Percentiles rank a stretch among this genome's conserved stretches.
These are phyloP conservation scores for Drechslerella coelobrocha DNA, from an alignment of 2,329 filamentous ascomycete genomes.

Conservation along the genomic window DNA sequence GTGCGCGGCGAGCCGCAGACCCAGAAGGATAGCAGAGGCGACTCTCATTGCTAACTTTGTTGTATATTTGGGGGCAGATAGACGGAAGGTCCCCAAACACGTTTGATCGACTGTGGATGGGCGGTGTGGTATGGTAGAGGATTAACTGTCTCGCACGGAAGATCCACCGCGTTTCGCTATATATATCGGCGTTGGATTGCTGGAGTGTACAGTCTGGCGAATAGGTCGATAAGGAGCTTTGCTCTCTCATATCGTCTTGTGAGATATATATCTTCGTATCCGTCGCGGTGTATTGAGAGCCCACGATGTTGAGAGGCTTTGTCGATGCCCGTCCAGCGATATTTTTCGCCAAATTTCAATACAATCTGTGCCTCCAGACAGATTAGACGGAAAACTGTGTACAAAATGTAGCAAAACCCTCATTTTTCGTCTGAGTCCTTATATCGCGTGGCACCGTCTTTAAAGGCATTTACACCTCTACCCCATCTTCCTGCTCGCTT, in stretches of 20 bases:
- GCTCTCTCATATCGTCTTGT: constrained; percentile 46
- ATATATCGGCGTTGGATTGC: constrained; percentile 17
- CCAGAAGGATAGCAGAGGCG: constrained; percentile 22
- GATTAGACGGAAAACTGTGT: neutral
- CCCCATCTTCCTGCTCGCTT: constrained; percentile 47
- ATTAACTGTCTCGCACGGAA: constrained; percentile 33
- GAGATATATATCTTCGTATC: constrained; percentile 14
- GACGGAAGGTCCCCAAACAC: constrained; percentile 14
- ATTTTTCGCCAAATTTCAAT: constrained; percentile 6
- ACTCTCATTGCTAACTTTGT: constrained; percentile 25
- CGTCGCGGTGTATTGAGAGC: constrained; percentile 8
- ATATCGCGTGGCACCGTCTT: constrained; percentile 47
- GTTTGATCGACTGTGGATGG: constrained; percentile 32
- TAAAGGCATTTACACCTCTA: constrained; percentile 49
- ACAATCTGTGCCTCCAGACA: constrained; percentile 5
- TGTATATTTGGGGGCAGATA: neutral
- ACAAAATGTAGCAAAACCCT: constrained; percentile 28
- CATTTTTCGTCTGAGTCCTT: constrained; percentile 41
- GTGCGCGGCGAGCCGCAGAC: constrained; percentile 20
- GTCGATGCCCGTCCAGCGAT: neutral
- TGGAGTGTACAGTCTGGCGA: constrained; percentile 11
- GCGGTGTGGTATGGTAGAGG: constrained; percentile 30
- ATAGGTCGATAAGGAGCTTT: constrained; percentile 12
- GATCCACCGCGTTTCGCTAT: constrained; percentile 41
- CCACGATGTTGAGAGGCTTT: constrained; percentile 8